Evolutionary conservation across 2,329 filamentous ascomycete species (phyloP).

Genomic region (Lizonia empirigonia): DNA sequence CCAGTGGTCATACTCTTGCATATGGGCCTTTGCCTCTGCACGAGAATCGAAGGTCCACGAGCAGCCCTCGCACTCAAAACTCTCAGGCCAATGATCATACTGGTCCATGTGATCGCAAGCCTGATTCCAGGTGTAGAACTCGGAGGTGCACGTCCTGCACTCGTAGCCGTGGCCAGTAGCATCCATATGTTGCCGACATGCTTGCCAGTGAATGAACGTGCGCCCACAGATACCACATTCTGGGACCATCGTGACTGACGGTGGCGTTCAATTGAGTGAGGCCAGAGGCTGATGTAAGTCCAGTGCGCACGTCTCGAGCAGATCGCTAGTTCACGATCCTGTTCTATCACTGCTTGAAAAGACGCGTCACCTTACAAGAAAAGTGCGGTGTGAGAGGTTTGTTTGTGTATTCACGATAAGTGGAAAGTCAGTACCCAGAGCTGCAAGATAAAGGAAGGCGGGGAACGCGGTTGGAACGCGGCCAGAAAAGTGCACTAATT

Average conservation of each 20-base stretch:
- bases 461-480: too few species aligned
- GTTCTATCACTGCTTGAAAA: too few species aligned
- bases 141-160: slow-evolving; percentile 16
- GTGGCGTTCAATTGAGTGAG: background rate
- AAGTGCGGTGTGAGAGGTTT: too few species aligned
- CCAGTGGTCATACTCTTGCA: slow-evolving; percentile 22
- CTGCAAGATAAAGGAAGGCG: too few species aligned
- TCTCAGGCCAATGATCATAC: slow-evolving; percentile 13
- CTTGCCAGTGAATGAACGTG: slow-evolving; percentile 15
- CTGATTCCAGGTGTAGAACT: slow-evolving; percentile 1
- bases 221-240: slow-evolving; percentile 27
- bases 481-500: too few species aligned
- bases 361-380: too few species aligned
- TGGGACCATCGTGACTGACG: background rate
- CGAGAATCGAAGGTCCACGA: slow-evolving; percentile 5
- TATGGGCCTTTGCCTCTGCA: slow-evolving; percentile 16
- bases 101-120: slow-evolving; percentile 21
- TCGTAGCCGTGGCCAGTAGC: slow-evolving; percentile 22
- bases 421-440: too few species aligned
- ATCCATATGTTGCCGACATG: slow-evolving; percentile 27
- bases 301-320: too few species aligned
- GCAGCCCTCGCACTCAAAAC: slow-evolving; percentile 23
- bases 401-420: too few species aligned
- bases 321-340: too few species aligned
- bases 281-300: background rate